These are phyloP conservation scores for Neonectria sp. DNA, from an alignment of 2,329 filamentous ascomycete species.

Conservation along the genomic window DNA sequence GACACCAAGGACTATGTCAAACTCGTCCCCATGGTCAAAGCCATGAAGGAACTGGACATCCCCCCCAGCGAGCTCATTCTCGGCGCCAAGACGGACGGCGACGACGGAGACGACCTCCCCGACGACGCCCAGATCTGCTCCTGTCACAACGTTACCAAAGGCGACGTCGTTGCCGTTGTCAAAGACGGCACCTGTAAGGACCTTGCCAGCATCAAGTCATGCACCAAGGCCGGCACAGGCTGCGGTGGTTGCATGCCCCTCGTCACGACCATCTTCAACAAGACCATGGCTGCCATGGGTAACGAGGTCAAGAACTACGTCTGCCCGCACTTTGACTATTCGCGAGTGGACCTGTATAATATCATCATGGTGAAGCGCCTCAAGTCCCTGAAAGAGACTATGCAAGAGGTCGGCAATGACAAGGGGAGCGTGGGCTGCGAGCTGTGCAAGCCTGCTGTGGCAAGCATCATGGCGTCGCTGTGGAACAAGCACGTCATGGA, in stretches of 20 bases:
- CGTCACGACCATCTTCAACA: slow-evolving; percentile 91
- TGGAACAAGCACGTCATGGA: slow-evolving; percentile 90
- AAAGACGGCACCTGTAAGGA: slow-evolving; percentile 87
- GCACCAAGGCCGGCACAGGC: slow-evolving; percentile 92
- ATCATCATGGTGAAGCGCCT: slow-evolving; percentile 88
- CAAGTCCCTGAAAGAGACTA: slow-evolving; percentile 80
- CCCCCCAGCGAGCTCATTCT: slow-evolving; percentile 88
- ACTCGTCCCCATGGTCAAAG: slow-evolving; percentile 88
- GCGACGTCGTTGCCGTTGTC: slow-evolving; percentile 79
- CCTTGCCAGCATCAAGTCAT: slow-evolving; percentile 86
- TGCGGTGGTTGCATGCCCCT: slow-evolving; percentile 93
- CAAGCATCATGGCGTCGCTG: slow-evolving; percentile 83
- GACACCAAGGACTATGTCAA: slow-evolving; percentile 94
- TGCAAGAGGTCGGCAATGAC: slow-evolving; percentile 83
- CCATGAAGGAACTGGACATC: slow-evolving; percentile 83
- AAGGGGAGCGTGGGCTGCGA: slow-evolving; percentile 85
- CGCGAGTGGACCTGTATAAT: slow-evolving; percentile 90
- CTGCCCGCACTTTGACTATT: slow-evolving; percentile 87
- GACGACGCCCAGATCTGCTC: slow-evolving; percentile 93
- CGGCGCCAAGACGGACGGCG: slow-evolving; percentile 79
- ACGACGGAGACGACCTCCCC: slow-evolving; percentile 81
- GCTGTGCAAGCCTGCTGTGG: slow-evolving; percentile 87
- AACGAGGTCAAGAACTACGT: slow-evolving; percentile 90
- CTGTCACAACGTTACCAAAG: slow-evolving; percentile 93
- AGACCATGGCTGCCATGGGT: slow-evolving; percentile 87